Evolutionary conservation across 805 yeast species (phyloP).

Genomic region (Pichia exigua): DNA sequence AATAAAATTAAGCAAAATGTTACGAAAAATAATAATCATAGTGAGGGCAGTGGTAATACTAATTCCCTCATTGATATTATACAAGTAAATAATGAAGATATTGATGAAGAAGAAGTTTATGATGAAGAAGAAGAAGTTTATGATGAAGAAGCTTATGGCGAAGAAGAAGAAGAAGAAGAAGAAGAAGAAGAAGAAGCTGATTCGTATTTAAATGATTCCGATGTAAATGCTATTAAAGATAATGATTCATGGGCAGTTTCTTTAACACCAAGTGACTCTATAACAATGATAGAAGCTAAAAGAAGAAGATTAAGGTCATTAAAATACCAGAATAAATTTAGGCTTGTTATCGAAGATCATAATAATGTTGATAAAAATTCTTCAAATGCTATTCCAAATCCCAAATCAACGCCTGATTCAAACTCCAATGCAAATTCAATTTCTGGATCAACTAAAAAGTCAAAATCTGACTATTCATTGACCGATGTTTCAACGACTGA

Average conservation of each 20-base stretch:
- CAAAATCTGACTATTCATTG: background rate
- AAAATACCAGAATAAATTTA: background rate
- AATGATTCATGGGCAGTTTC: slow-evolving; percentile 5
- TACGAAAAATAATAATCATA: background rate
- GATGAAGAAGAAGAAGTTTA: background rate
- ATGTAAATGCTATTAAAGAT: background rate
- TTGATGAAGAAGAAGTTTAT: background rate
- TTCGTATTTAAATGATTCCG: background rate
- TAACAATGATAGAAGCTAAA: slow-evolving; percentile 9
- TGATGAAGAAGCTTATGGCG: background rate
- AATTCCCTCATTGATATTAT: background rate
- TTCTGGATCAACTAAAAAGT: background rate
- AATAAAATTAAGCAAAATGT: background rate
- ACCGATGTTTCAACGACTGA: slow-evolving; percentile 15
- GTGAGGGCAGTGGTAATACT: background rate
- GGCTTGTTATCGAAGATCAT: background rate
- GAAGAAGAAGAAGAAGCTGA: background rate
- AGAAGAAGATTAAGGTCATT: background rate
- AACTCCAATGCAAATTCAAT: background rate
- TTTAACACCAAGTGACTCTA: slow-evolving; percentile 14
- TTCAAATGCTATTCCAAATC: background rate
- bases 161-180: background rate
- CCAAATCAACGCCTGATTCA: background rate
- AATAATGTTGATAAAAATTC: background rate
- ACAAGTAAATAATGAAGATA: background rate